Conservation (phyloP, 352 stramenopile genomes). For the Pelagophyceae sp. region DNA sequence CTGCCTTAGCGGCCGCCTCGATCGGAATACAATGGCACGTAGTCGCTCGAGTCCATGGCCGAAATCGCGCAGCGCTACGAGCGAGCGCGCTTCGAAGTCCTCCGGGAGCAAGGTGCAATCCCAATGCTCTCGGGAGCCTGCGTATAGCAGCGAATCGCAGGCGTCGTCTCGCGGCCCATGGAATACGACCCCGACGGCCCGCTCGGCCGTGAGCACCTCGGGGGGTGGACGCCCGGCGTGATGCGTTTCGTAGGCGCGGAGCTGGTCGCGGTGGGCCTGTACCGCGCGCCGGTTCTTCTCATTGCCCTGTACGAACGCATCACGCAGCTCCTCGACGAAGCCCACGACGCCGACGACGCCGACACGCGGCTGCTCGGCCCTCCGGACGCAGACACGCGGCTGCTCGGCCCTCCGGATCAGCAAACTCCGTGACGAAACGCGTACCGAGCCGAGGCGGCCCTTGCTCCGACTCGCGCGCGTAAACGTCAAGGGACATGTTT, state of each 20-base stretch:
- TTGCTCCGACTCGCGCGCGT: no score
- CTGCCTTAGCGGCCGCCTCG: no score
- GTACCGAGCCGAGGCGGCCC: no score
- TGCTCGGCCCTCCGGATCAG: not conserved
- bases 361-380: no score
- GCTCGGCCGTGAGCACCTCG: no score
- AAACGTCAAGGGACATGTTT: no score
- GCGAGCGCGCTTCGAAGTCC: not conserved
- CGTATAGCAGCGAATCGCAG: no score
- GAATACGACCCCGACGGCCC: not conserved
- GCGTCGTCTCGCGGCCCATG: not conserved
- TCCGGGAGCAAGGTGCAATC: not conserved
- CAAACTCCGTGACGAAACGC: not conserved
- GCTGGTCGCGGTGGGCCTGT: not conserved
- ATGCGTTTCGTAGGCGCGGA: no score
- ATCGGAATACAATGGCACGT: no score
- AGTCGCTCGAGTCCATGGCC: not conserved
- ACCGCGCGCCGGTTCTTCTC: not conserved
- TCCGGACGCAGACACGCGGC: no score
- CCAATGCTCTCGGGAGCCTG: no score
- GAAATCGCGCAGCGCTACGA: not conserved
- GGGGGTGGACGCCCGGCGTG: no score
- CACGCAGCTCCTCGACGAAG: not conserved
- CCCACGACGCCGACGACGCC: not conserved
- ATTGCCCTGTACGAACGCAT: not conserved